A percentile compares a stretch with the other conserved stretches of the same genome.
phyloP scores from a whole-genome alignment of 805 yeast species.

The Kurtzmaniella cleridarum region DNA sequence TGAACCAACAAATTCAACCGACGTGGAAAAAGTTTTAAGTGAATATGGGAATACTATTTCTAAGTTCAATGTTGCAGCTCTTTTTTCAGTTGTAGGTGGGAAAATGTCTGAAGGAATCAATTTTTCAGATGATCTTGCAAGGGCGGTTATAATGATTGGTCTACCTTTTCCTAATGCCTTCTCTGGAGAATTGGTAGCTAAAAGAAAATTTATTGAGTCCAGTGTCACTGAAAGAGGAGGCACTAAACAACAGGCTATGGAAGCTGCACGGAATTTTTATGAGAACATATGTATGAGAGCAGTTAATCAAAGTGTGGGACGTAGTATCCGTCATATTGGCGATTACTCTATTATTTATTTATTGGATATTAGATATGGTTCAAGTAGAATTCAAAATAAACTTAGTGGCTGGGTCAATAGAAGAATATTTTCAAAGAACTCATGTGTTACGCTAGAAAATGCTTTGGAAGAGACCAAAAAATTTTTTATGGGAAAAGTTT shows the following conservation, averaged over 20 bases:
- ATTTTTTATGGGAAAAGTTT: conserved; percentile 14
- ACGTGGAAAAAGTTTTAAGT: conserved; percentile 42
- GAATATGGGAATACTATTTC: conserved; percentile 45
- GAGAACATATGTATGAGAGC: conserved; percentile 88
- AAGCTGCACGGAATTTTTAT: conserved; percentile 52
- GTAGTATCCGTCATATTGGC: conserved; percentile 78
- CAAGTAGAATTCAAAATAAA: conserved; percentile 45
- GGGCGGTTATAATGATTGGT: conserved; percentile 84
- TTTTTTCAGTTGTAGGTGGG: conserved; percentile 89
- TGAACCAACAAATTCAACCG: conserved; percentile 45
- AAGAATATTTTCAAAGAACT: conserved; percentile 10
- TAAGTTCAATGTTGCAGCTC: conserved; percentile 38
- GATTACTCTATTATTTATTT: conserved; percentile 78
- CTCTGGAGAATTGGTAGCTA: conserved; percentile 77
- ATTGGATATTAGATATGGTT: conserved; percentile 58
- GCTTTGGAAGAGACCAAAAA: conserved; percentile 19
- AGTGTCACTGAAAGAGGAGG: conserved; percentile 46
- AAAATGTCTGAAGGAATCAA: conserved; percentile 91
- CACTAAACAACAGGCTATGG: conserved; percentile 38
- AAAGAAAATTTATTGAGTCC: conserved; percentile 56
- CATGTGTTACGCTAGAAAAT: conserved; percentile 5
- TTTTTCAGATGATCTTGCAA: conserved; percentile 80
- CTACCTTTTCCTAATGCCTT: conserved; percentile 82
- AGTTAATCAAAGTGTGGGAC: conserved; percentile 86
- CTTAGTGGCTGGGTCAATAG: conserved; percentile 67